Percentiles rank a stretch among this genome's conserved stretches.
These are phyloP conservation scores for Colletotrichum spaethianum DNA, from an alignment of 2,329 filamentous ascomycete genomes.

Conservation along the genomic window DNA sequence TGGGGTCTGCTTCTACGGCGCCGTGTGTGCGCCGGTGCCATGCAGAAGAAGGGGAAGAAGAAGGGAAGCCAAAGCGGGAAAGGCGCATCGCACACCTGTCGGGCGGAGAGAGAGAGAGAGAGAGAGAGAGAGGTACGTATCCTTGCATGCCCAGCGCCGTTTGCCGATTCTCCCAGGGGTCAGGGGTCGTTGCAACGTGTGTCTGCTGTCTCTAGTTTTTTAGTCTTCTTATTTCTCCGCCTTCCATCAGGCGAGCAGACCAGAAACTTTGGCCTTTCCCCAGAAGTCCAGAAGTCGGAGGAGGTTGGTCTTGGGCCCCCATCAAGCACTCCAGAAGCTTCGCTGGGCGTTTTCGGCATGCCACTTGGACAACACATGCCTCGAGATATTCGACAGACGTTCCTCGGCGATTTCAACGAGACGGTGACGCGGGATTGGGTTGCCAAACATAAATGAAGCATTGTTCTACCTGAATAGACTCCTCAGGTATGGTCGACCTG, in stretches of 20 bases:
- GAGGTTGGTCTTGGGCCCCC: background rate
- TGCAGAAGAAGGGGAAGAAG: background rate
- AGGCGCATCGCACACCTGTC: constrained; percentile 3
- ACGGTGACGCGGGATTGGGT: background rate
- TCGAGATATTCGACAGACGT: background rate
- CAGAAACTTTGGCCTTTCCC: constrained; percentile 14
- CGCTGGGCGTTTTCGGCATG: background rate
- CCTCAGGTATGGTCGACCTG: background rate
- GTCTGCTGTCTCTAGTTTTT: background rate
- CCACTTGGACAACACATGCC: background rate
- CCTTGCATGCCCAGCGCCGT: background rate
- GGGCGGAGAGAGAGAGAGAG: no score
- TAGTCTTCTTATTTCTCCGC: background rate
- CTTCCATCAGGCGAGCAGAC: background rate
- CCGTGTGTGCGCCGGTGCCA: background rate
- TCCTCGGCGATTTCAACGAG: background rate
- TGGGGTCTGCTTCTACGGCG: background rate
- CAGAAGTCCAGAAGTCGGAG: background rate
- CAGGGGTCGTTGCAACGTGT: background rate
- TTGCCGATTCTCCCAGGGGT: background rate
- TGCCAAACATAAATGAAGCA: background rate
- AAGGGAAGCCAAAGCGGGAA: background rate
- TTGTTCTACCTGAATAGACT: background rate
- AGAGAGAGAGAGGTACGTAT: background rate
- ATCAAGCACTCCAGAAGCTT: background rate